These are phyloP conservation scores for Casuarina glauca DNA, from an alignment of 306 rosid genomes.

Conservation along the genomic window DNA sequence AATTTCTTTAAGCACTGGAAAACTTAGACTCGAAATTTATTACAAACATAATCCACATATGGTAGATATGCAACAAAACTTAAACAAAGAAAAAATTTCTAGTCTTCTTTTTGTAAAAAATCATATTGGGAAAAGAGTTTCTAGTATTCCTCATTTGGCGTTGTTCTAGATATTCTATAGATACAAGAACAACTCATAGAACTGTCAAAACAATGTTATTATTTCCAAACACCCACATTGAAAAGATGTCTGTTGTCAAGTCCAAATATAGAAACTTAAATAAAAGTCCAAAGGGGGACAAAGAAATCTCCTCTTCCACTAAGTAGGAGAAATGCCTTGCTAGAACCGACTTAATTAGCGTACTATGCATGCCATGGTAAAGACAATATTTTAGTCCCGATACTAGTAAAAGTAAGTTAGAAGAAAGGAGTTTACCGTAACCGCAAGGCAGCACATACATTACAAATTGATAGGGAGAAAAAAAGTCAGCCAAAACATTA, in stretches of 20 bases:
- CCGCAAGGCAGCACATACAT: slow-evolving; percentile 95
- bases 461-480: slow-evolving; percentile 24
- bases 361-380: background rate
- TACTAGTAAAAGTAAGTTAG: slow-evolving; percentile 12
- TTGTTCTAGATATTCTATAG: background rate
- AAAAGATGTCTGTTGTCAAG: background rate
- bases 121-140: background rate
- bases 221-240: background rate
- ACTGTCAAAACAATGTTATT: background rate
- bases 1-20: no score
- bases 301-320: background rate
- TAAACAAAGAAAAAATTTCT: background rate
- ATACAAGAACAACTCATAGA: background rate
- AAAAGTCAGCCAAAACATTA: slow-evolving; percentile 11
- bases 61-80: background rate
- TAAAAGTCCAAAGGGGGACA: background rate
- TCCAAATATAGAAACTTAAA: background rate
- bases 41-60: background rate
- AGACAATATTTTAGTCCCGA: background rate
- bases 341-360: background rate
- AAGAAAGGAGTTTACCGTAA: slow-evolving; percentile 62
- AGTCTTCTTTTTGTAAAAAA: background rate
- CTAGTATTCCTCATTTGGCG: background rate
- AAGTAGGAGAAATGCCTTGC: background rate
- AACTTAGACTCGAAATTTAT: background rate